A percentile compares a stretch with the other conserved stretches of the same genome.
Conservation (phyloP, 805 yeast genomes). For the Candida multigemmis region DNA sequence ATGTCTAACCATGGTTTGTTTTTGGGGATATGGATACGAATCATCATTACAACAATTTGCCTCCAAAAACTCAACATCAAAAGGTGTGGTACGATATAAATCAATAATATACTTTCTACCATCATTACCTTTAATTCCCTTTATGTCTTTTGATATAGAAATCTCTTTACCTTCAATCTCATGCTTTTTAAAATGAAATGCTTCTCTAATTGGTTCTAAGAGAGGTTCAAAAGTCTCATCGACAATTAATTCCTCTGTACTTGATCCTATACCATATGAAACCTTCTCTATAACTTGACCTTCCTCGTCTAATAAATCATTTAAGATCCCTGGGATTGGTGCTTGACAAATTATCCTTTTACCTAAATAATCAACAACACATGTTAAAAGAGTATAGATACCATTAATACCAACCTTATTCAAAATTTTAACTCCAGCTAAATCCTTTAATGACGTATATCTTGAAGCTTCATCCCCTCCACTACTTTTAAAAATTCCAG, state of each 20-base stretch:
- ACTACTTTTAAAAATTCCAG: slow-evolving; percentile 51
- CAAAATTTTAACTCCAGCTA: slow-evolving; percentile 60
- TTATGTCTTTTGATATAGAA: slow-evolving; percentile 66
- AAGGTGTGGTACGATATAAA: slow-evolving; percentile 73
- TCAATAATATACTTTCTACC: slow-evolving; percentile 80
- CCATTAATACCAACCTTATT: slow-evolving; percentile 57
- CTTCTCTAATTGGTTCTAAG: slow-evolving; percentile 56
- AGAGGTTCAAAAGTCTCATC: slow-evolving; percentile 46
- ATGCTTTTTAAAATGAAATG: slow-evolving; percentile 72
- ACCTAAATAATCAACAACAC: slow-evolving; percentile 88
- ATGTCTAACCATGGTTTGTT: slow-evolving; percentile 67
- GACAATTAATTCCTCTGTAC: slow-evolving; percentile 37
- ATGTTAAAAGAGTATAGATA: slow-evolving; percentile 65
- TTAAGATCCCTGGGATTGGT: slow-evolving; percentile 88
- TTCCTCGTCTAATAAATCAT: slow-evolving; percentile 30
- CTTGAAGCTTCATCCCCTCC: slow-evolving; percentile 88
- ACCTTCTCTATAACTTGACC: slow-evolving; percentile 40
- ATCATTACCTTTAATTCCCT: slow-evolving; percentile 82
- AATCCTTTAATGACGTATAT: slow-evolving; percentile 70
- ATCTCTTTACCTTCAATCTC: slow-evolving; percentile 38
- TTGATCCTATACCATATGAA: slow-evolving; percentile 69
- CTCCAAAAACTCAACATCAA: slow-evolving; percentile 72
- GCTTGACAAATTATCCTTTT: slow-evolving; percentile 85
- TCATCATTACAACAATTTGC: slow-evolving; percentile 24
- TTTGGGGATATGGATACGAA: slow-evolving; percentile 66